Evolutionary conservation across 1,284 basidiomycete genomes (phyloP), one percentile per base, ranked within the genome.

Genomic region (Cryptococcus sp.): DNA sequence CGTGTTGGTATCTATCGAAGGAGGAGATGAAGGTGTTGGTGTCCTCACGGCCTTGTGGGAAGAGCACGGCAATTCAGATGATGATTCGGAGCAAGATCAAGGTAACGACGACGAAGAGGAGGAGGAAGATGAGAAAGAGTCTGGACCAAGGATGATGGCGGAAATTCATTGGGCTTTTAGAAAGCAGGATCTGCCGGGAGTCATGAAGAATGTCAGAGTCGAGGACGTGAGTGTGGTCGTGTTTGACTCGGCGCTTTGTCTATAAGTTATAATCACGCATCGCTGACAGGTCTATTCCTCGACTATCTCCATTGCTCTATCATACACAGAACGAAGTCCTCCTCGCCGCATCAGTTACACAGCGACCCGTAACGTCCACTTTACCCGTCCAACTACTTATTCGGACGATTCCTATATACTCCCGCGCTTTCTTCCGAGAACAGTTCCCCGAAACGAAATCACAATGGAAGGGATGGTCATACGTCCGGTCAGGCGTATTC

Each of bases 81-180:
- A 59, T n/a, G 59, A 49, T 26, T 50, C 54, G 20, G 41, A 59
- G 3, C 55, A 48, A 3, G 60, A 55, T 1, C 40, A 54, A 15
- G 52, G 38, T 25, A 39, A 53, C 15, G 54, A 51, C 2, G 51
- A 47, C 15, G 50, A 50, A n/a, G 47, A 59, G 3, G 40, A n/a
- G n/a, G 10, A 17, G 44, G 55, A 59, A 20, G 59, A 61, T 3
- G 53, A 58, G 5, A 55, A 68, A 13, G 67, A 64, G 5, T 51
- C 61, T 3, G 60, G 53, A 15, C 59, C 52, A n/a, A 63, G 64
- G 47, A 75, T 67, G 74, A 75, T 75, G 72, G 75, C 72, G 7
- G 69, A 73, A 50, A 65, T 79, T 13, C 74, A 78, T 58, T 79
- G 77, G 77, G 75, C 69, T 57, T 77, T 75, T 52, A 64, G 77